These are phyloP conservation scores for Pisolithus orientalis DNA, from an alignment of 768 basidiomycete species.

Conservation along the genomic window DNA sequence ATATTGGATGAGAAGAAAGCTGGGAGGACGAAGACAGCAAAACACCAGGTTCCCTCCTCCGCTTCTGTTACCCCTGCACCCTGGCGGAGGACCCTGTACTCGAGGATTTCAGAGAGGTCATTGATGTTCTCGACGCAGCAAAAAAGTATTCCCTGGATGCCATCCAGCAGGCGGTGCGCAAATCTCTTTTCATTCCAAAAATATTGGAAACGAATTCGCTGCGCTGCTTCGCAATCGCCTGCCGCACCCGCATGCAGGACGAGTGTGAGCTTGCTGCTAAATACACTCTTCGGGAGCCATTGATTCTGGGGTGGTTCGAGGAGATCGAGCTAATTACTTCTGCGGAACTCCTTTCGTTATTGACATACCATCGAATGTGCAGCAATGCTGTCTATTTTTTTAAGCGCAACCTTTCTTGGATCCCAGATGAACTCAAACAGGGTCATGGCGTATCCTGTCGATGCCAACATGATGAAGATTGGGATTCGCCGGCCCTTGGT, in stretches of 20 bases:
- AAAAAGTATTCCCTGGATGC: conserved; percentile 12
- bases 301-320: conserved; percentile 15
- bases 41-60: conserved; percentile 18
- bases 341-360: conserved; percentile 19
- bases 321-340: conserved; percentile 24
- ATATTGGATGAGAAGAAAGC: too few relatives aligned
- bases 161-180: conserved; percentile 12
- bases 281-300: conserved; percentile 19
- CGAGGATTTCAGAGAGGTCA: conserved; percentile 1
- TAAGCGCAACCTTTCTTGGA: conserved; percentile 7
- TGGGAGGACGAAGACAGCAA: conserved; percentile 2
- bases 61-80: conserved; percentile 23
- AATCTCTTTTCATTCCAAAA: conserved; percentile 14
- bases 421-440: background rate
- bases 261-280: conserved; percentile 24
- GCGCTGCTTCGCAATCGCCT: conserved; percentile 27
- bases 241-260: conserved; percentile 15
- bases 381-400: conserved; percentile 5
- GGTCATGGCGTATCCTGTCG: background rate
- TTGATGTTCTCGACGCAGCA: conserved; percentile 9
- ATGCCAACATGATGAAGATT: too few relatives aligned
- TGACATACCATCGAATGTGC: conserved; percentile 15
- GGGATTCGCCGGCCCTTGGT: too few relatives aligned
- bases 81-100: conserved; percentile 13
- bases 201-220: conserved; percentile 18